A percentile compares a stretch with the other conserved stretches of the same genome.
Conservation (phyloP, 1,139 yeast species). For the Groenewaldozyma auringiensis region DNA sequence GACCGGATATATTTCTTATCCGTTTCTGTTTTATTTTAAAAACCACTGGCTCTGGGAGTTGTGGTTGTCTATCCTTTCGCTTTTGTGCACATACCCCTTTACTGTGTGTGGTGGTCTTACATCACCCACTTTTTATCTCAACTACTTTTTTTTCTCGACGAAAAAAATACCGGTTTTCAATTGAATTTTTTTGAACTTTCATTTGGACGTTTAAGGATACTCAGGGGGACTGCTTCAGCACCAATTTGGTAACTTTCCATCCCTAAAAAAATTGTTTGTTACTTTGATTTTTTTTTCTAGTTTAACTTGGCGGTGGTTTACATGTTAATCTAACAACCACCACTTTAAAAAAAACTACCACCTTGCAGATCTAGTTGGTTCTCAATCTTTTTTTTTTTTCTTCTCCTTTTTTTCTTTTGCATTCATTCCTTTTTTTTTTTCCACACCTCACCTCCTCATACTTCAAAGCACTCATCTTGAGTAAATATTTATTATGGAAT, state of each 20-base stretch:
- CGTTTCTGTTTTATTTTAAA: not conserved
- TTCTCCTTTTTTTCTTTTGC: not conserved
- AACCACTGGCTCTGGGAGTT: not conserved
- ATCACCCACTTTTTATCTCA: not conserved
- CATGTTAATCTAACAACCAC: not conserved
- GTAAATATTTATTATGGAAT: conserved; percentile 23
- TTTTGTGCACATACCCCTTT: not conserved
- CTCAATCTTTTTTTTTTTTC: not conserved
- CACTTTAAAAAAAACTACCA: not conserved
- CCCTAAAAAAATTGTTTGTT: too few relatives aligned
- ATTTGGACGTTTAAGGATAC: not conserved
- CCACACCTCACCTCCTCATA: not conserved
- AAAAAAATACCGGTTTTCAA: too few relatives aligned
- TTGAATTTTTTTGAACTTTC: too few relatives aligned
- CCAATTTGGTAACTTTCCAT: too few relatives aligned
- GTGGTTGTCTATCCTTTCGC: not conserved
- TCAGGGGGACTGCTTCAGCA: too few relatives aligned
- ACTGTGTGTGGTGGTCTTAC: not conserved
- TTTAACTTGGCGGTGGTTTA: not conserved
- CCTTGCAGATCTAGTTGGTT: not conserved
- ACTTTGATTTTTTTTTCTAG: not conserved
- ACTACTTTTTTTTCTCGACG: not conserved
- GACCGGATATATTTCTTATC: too few relatives aligned
- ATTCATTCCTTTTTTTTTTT: not conserved
- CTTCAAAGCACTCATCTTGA: not conserved